These are phyloP conservation scores for Penicillium longicatenatum DNA, from an alignment of 495 filamentous ascomycete species.

Conservation along the genomic window DNA sequence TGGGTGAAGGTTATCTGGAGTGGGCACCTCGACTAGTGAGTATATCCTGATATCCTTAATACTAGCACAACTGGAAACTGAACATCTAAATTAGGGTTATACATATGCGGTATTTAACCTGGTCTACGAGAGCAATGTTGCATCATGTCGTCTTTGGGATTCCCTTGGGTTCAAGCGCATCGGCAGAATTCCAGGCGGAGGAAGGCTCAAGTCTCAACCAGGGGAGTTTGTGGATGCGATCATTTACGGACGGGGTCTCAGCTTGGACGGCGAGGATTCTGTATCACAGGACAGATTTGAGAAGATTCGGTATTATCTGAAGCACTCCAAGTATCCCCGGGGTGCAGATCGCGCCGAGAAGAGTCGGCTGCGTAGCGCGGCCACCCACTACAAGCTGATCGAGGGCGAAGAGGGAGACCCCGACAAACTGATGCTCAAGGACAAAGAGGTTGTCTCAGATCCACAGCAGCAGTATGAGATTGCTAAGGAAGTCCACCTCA, in stretches of 20 bases:
- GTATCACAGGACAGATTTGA: constrained; percentile 97
- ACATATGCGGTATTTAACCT: constrained; percentile 97
- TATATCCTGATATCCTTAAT: constrained; percentile 11
- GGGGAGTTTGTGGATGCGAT: constrained; percentile 88
- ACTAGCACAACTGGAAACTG: background rate
- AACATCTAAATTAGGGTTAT: constrained; percentile 63
- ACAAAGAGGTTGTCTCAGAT: constrained; percentile 95
- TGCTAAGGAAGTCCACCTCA: constrained; percentile 70
- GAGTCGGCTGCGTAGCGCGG: constrained; percentile 86
- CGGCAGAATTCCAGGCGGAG: constrained; percentile 84
- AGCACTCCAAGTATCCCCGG: constrained; percentile 88
- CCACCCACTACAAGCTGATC: constrained; percentile 89
- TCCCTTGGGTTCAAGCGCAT: constrained; percentile 97
- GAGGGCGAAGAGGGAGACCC: constrained; percentile 49
- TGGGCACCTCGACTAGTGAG: constrained; percentile 86
- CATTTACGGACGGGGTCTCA: constrained; percentile 90
- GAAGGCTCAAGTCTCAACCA: constrained; percentile 79
- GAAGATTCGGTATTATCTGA: constrained; percentile 97
- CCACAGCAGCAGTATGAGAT: constrained; percentile 92
- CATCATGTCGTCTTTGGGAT: constrained; percentile 95
- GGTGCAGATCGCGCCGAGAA: constrained; percentile 96
- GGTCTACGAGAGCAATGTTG: constrained; percentile 96
- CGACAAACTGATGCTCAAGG: constrained; percentile 92
- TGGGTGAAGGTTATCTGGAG: constrained; percentile 93
- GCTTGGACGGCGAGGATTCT: constrained; percentile 76